phyloP scores from a whole-genome alignment of 768 basidiomycete genomes.

The Collybia sordida region DNA sequence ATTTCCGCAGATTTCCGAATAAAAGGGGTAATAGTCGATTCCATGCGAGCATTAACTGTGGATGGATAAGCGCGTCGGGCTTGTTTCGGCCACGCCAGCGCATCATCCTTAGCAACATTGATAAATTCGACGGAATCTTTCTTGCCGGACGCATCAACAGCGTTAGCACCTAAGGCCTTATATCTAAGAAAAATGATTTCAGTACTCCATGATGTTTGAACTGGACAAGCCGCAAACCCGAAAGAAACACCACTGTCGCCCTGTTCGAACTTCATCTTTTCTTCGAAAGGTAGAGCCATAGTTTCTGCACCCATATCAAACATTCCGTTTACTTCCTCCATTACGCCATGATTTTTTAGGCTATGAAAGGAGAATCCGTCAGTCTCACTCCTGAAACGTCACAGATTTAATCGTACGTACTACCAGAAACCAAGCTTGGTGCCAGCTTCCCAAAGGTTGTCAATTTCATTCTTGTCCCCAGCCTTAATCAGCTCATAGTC shows the following conservation, averaged over 20 bases:
- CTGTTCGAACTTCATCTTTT: slow-evolving; percentile 59
- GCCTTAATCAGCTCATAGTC: slow-evolving; percentile 50
- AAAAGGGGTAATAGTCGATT: slow-evolving; percentile 50
- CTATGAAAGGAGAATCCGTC: slow-evolving; percentile 21
- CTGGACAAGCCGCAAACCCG: slow-evolving; percentile 27
- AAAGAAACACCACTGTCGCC: slow-evolving; percentile 44
- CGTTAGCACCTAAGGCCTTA: slow-evolving; percentile 63
- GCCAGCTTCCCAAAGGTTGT: slow-evolving; percentile 55
- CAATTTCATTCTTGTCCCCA: slow-evolving; percentile 41
- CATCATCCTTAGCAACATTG: slow-evolving; percentile 71
- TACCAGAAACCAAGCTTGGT: slow-evolving; percentile 69
- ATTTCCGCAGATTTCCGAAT: slow-evolving; percentile 56
- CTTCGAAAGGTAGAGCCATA: slow-evolving; percentile 51
- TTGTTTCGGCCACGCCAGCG: slow-evolving; percentile 52
- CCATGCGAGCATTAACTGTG: slow-evolving; percentile 46
- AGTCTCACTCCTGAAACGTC: background rate
- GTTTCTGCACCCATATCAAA: slow-evolving; percentile 56
- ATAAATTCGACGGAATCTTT: slow-evolving; percentile 61
- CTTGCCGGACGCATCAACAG: slow-evolving; percentile 58
- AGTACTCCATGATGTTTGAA: background rate
- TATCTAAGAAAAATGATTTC: slow-evolving; percentile 36
- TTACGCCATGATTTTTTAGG: slow-evolving; percentile 56
- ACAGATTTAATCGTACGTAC: slow-evolving; percentile 32
- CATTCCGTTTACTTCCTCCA: slow-evolving; percentile 47
- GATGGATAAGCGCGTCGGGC: slow-evolving; percentile 58